Base-by-base conservation (phyloP, 495 filamentous ascomycete genomes). In the Copromyces sp. region DNA sequence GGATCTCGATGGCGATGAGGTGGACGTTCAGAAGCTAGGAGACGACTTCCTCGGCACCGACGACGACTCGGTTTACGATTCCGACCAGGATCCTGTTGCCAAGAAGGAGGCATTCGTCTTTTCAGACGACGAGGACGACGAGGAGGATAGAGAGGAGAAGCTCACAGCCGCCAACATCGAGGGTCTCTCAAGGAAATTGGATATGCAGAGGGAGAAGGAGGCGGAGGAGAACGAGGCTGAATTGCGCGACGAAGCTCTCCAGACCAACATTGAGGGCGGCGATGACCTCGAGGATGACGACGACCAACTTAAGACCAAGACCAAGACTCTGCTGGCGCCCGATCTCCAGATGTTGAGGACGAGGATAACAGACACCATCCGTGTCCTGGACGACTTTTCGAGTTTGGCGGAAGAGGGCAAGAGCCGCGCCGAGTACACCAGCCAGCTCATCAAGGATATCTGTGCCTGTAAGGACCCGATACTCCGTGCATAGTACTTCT, bases 131-230 rank as follows among this genome's bases (percentile, higher is more conserved):
- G 94, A 97, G 79, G 93, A 95, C 73, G 93, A 94, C 74, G 89
- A 93, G 45, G 92, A 90, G 1, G 94, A 97, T 76, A 91, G 90
- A 3, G 94, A 97, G 80, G 94, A 98, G 83, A 91, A 89, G 78
- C 85, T 99, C 71, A 99, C 94, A 4, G 96, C 95, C 0, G 96
- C 95, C 65, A 99, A 99, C 71, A 99, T 99, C 71, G 95, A 90
- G 76, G 95, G 95, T 45, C 83, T 99, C 68, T 94, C 95, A 44
- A 86, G 87, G 72, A 93, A 92, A 74, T 79, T 98, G 73, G 94
- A 98, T 77, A 81, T 87, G 74, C 84, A 92, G 74, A 85, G 86
- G 72, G 88, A 90, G 53, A 82, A 89, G 70, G 90, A 93, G 68
- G 93, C 89, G 32, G 92, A 89, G 9, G 92, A 93, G 70, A 93